Evolutionary conservation across 306 rosid genomes (phyloP), one percentile per base, ranked within the genome.

Genomic region (Canavalia gladiata): DNA sequence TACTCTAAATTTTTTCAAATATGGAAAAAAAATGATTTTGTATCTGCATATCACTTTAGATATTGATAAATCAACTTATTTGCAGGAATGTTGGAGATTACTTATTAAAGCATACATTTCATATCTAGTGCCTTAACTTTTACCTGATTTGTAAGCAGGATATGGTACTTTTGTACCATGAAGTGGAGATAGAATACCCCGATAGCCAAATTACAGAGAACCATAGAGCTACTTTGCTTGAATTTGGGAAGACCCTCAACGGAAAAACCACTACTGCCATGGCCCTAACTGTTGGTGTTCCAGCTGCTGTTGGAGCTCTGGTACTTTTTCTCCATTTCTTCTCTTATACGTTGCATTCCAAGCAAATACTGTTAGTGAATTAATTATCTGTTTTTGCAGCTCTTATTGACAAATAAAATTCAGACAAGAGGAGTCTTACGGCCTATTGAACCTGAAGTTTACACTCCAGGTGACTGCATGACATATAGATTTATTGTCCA

Each of bases 121-220:
- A 8, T 76, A 30, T 83, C 33, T 10, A 59, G 52, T 31, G 30
- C 69, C 30, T 55, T 49, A 63, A 57, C 28, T 70, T 43, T 64
- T 76, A 54, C 78, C 55, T 80, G 50, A 75, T 82, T 56, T 66
- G 18, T 86, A 85, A 31, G 84, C 87, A 95, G 99, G 99, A 95
- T 83, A 95, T 95, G 99, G 99, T 95, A 82, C 92, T 95, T 81
- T 83, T 95, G 86, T 88, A 91, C 88, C 99, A 95, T 62, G 98
- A 95, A 89, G 87, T 95, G 85, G 96, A 90, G 82, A 68, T 90
- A 78, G 98, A 89, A 66, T 90, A 85, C 74, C 93, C 97, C 2
- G 93, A 87, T 43, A 72, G 75, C 72, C 84, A 89, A 79, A 66
- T 29, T 4, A 85, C 71, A 41, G 93, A 93, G 87, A 91, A 86